Evolutionary conservation across 225 moss, liverwort and hornwort genomes (phyloP).

Genomic region (Takakia lepidozioides): DNA sequence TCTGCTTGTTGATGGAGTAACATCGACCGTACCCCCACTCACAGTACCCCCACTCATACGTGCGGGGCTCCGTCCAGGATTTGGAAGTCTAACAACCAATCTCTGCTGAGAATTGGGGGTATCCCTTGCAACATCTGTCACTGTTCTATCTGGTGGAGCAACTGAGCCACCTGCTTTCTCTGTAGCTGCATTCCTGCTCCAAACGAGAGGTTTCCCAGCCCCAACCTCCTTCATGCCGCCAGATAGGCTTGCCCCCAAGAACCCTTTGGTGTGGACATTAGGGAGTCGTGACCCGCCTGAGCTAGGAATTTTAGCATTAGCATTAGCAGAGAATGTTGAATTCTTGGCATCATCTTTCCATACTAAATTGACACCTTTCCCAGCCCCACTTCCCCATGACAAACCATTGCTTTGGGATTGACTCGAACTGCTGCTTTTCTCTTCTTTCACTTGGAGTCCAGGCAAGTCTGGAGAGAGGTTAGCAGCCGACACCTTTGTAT

Average conservation of each 20-base stretch:
- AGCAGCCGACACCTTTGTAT: slow-evolving; percentile 17
- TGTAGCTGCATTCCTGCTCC: slow-evolving; percentile 50
- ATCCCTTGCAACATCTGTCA: no score
- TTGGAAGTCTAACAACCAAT: slow-evolving; percentile 75
- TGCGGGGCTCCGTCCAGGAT: slow-evolving; percentile 79
- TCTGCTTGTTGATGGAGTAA: slow-evolving; percentile 32
- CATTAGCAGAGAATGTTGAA: slow-evolving; percentile 19
- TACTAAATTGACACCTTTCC: slow-evolving; percentile 40
- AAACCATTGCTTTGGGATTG: slow-evolving; percentile 82
- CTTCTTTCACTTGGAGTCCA: slow-evolving; percentile 55
- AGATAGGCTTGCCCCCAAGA: slow-evolving; percentile 36
- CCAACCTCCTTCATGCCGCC: slow-evolving; percentile 54
- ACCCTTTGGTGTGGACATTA: slow-evolving; percentile 34
- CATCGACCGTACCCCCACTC: slow-evolving; percentile 52
- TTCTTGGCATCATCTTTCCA: slow-evolving; percentile 91
- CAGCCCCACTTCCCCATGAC: slow-evolving; percentile 56
- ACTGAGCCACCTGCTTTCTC: slow-evolving; percentile 59
- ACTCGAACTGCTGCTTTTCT: slow-evolving; percentile 62
- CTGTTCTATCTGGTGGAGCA: no score
- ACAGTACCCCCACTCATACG: no score
- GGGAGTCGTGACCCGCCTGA: slow-evolving; percentile 40
- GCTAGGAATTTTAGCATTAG: slow-evolving; percentile 29
- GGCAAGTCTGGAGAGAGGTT: slow-evolving; percentile 32
- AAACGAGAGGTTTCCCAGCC: slow-evolving; percentile 62
- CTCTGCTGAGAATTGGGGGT: slow-evolving; percentile 60